Percentiles rank a stretch among this genome's conserved stretches.
Evolutionary conservation across 805 yeast species (phyloP).

Genomic region (Cyberlindnera mycetangii): DNA sequence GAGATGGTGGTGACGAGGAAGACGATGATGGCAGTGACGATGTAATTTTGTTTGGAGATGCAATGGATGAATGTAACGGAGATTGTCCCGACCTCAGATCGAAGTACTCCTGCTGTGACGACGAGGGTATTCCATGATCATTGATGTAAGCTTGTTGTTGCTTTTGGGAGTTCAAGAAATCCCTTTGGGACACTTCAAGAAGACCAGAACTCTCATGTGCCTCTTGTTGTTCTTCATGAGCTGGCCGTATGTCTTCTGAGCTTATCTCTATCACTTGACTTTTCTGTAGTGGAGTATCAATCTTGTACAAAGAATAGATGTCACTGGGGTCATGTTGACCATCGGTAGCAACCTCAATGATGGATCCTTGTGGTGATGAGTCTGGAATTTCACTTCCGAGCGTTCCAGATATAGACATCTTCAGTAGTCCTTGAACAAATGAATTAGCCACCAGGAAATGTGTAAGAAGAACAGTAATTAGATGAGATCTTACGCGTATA

Average conservation of each 20-base stretch:
- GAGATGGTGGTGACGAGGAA: no score
- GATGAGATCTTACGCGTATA: no score
- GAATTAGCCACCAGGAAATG: no score
- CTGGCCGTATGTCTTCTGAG: conserved; percentile 1
- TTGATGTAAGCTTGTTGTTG: neutral
- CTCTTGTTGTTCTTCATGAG: conserved; percentile 3
- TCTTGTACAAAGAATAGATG: conserved; percentile 1
- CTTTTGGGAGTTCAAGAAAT: conserved; percentile 16
- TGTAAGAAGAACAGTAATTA: no score
- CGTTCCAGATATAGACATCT: conserved; percentile 4
- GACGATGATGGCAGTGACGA: no score
- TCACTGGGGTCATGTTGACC: conserved; percentile 8
- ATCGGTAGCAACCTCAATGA: conserved; percentile 17
- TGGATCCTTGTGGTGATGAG: conserved; percentile 22
- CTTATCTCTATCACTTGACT: conserved; percentile 3
- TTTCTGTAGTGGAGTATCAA: neutral
- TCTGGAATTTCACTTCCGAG: conserved; percentile 10
- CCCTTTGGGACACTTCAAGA: conserved; percentile 18
- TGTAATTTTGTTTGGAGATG: neutral
- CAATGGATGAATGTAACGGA: neutral
- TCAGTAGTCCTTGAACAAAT: no score
- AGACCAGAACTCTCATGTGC: conserved; percentile 9
- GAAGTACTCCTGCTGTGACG: conserved; percentile 8
- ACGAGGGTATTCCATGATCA: neutral
- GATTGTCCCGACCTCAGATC: conserved; percentile 17